Base-by-base conservation (phyloP, 1,284 basidiomycete species). In the Neonothopanus nambi region DNA sequence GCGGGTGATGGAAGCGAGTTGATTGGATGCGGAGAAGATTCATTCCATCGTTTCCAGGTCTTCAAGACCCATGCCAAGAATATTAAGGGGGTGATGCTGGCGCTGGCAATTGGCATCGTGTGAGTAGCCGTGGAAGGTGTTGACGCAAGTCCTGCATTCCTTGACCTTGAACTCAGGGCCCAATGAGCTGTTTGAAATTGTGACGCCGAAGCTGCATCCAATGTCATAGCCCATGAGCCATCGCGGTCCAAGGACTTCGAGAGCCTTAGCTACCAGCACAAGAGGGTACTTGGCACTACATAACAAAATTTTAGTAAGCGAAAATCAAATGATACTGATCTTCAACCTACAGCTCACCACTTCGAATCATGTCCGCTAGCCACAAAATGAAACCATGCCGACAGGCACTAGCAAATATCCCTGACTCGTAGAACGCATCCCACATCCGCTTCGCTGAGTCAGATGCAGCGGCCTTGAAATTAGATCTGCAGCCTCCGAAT, bases 21-120 rank as follows among this genome's bases (percentile, higher is more conserved):
- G 46, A 55, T 72, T 73, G 2, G 67, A 69, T 13, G 49, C 42
- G 2, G 63, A 63, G 57, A 72, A 74, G 3, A 67, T 51, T 0
- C 67, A 61, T 54, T 73, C 67, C 70, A 70, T 61, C 0, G 58
- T 65, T 46, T 70, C 67, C 6, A 73, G 61, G 48, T 73, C 70
- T 43, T 73, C 70, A 9, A 72, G 60, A 2, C 71, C 72, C 15
- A 64, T 60, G 0, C 69, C 67, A 1, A 54, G 17, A 13, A 67
- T 60, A 46, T 63, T 60, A 7, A 64, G 56, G 0, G 70, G 70
- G 52, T 72, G 71, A 49, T 64, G 61, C 1, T 55, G 13, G 1
- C 64, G 48, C 44, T 72, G 72, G 50, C 73, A 75, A 0, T 33
- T 5, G n/a, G 63, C 63, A 37, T 70, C 68, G 55, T 74, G 72